Conservation (phyloP, 2,329 filamentous ascomycete species). For the Cryphonectria naterciae region DNA sequence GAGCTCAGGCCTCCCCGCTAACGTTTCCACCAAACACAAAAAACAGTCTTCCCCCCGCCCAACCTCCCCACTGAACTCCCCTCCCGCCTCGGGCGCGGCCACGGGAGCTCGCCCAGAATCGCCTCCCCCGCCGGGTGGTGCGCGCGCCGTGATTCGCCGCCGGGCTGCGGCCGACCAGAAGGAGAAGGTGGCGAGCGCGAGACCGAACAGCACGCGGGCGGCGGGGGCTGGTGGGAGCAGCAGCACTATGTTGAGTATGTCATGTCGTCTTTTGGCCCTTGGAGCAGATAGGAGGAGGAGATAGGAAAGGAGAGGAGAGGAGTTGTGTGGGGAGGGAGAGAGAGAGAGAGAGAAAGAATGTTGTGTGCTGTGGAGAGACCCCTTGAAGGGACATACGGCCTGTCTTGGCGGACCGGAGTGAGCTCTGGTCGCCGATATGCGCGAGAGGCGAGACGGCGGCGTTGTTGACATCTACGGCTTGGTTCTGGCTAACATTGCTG, state of each 20-base stretch:
- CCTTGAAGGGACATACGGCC: neutral
- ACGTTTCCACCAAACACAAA: conserved; percentile 27
- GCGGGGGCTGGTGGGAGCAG: conserved; percentile 95
- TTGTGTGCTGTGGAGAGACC: neutral
- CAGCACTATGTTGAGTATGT: conserved; percentile 93
- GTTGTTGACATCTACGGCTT: neutral
- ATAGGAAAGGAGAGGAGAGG: neutral
- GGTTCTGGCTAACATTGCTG: conserved; percentile 8
- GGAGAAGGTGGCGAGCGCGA: conserved; percentile 92
- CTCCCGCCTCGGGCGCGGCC: conserved; percentile 66
- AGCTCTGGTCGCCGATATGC: neutral
- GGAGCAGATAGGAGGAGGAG: neutral
- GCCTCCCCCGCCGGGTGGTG: conserved; percentile 87
- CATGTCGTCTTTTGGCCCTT: neutral
- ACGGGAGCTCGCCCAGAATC: conserved; percentile 76
- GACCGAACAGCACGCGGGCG: conserved; percentile 88
- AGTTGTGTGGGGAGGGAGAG: too few species aligned
- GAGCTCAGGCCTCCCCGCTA: neutral
- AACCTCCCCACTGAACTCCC: conserved; percentile 61
- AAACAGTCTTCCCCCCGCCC: conserved; percentile 62
- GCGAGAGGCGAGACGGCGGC: neutral
- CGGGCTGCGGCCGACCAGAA: conserved; percentile 96
- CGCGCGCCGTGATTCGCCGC: conserved; percentile 92
- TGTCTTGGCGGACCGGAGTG: neutral
- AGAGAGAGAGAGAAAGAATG: neutral